Percentiles rank a stretch among this genome's conserved stretches.
phyloP scores from a whole-genome alignment of 495 filamentous ascomycete species.

The Stereocaulon alpinum region DNA sequence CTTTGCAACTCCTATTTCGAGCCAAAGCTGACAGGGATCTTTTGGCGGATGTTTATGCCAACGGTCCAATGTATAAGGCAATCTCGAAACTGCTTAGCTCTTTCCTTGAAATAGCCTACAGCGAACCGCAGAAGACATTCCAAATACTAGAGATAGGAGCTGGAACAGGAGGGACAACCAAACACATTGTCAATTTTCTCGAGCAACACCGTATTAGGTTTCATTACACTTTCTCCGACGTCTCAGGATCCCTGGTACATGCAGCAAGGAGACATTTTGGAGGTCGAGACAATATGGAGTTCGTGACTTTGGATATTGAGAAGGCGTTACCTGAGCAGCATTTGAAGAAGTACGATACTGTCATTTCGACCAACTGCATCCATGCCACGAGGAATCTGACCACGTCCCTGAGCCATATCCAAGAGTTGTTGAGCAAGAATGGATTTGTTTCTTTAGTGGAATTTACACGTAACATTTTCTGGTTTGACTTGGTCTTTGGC shows the following conservation, averaged over 20 bases:
- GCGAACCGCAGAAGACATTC: not conserved
- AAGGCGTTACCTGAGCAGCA: constrained; percentile 23
- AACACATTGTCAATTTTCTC: constrained; percentile 22
- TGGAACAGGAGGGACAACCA: constrained; percentile 34
- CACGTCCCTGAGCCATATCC: constrained; percentile 26
- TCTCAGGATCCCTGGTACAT: constrained; percentile 33
- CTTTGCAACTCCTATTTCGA: constrained; percentile 29
- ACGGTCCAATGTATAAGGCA: constrained; percentile 24
- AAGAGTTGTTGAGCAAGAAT: constrained; percentile 29
- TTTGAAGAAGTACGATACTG: constrained; percentile 26
- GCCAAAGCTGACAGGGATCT: constrained; percentile 23
- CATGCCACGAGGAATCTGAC: constrained; percentile 36
- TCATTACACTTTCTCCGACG: constrained; percentile 39
- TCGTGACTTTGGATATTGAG: constrained; percentile 32
- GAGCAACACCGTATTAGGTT: not conserved
- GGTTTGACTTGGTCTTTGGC: constrained; percentile 39
- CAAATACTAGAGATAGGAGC: constrained; percentile 32
- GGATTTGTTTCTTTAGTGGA: constrained; percentile 38
- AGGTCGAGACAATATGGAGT: constrained; percentile 30
- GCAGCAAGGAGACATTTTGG: constrained; percentile 27
- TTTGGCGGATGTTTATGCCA: constrained; percentile 20
- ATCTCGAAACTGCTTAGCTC: constrained; percentile 24
- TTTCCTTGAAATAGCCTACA: constrained; percentile 18
- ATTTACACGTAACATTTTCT: constrained; percentile 31
- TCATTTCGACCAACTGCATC: constrained; percentile 39